Base-by-base conservation (phyloP, 495 filamentous ascomycete species). In the Hyaloscypha finlandica region DNA sequence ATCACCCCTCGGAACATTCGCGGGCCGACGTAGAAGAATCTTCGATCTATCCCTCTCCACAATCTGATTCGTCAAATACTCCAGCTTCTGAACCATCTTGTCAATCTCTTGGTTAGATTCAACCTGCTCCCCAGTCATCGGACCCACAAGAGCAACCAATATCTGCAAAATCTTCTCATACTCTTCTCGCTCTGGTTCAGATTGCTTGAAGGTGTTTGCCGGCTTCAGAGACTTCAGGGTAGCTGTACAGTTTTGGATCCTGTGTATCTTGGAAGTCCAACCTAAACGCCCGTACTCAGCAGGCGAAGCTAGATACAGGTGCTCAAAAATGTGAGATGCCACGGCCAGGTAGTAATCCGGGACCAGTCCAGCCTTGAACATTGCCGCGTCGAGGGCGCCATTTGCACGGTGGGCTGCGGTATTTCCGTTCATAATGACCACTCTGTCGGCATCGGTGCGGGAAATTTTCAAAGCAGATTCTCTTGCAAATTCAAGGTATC, bases 371-470 rank as follows among this genome's bases (percentile, higher is more conserved):
- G 39, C 35, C 20, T 60, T 25, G 48, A 66, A 66, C 2, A 66
- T 5, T 19, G 45, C 55, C 5, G 42, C 57, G 37, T 66, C 64
- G 29, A 59, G 42, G 29, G 39, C 39, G 1, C 55, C 64, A 33
- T 61, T 66, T 4, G 56, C 56, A 4, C 57, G 37, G 32, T 66
- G 64, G 2, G 64, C 64, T 35, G 64, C 64, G 9, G 31, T 42
- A 29, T 66, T 66, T 4, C 64, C 64, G 30, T 51, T 35, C 12
- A 60, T 31, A n/a, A 66, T 54, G 37, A 54, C 60, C 1, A 37
- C 64, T 25, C 64, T 20, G 32, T 66, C 56, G 12, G 53, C 16
- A 8, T 61, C 56, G n/a, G 0, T 31, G 2, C 12, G n/a, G 5
- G 37, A 3, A 22, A 54, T 19, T 3, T 60, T n/a, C 4, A 52